Conservation (phyloP, 345 rosid genomes). For the Camelina neglecta region DNA sequence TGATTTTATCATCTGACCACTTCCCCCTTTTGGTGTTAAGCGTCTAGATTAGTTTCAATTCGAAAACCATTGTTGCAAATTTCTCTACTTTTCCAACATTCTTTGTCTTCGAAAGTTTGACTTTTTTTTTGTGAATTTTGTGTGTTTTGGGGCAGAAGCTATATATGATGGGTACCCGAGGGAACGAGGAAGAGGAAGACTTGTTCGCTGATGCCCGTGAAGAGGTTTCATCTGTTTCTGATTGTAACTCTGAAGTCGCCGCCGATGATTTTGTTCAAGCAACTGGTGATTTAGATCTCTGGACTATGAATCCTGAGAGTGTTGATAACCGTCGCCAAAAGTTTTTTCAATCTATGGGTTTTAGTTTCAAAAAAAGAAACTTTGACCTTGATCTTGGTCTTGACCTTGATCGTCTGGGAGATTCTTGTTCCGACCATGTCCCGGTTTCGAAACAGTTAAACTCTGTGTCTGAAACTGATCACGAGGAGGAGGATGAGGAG, state of each 20-base stretch:
- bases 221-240: slow-evolving; percentile 60
- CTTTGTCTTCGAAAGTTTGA: background rate
- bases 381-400: slow-evolving; percentile 24
- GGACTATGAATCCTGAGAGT: slow-evolving; percentile 63
- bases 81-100: background rate
- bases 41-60: background rate
- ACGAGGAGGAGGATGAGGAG: slow-evolving; percentile 15
- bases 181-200: slow-evolving; percentile 51
- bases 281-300: slow-evolving; percentile 45
- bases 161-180: slow-evolving; percentile 44
- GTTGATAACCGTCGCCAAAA: slow-evolving; percentile 57
- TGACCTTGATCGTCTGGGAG: slow-evolving; percentile 14
- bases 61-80: background rate
- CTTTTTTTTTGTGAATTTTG: background rate
- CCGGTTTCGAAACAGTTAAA: slow-evolving; percentile 15
- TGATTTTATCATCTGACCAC: background rate
- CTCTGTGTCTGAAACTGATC: slow-evolving; percentile 36
- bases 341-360: slow-evolving; percentile 50
- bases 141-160: slow-evolving; percentile 40
- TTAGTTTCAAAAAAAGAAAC: slow-evolving; percentile 43
- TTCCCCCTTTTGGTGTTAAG: background rate
- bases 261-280: slow-evolving; percentile 50
- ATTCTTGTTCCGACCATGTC: slow-evolving; percentile 12
- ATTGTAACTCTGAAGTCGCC: slow-evolving; percentile 48
- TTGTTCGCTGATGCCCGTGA: slow-evolving; percentile 65